These are phyloP conservation scores for Vararia minispora DNA, from an alignment of 768 basidiomycete species.

Conservation along the genomic window DNA sequence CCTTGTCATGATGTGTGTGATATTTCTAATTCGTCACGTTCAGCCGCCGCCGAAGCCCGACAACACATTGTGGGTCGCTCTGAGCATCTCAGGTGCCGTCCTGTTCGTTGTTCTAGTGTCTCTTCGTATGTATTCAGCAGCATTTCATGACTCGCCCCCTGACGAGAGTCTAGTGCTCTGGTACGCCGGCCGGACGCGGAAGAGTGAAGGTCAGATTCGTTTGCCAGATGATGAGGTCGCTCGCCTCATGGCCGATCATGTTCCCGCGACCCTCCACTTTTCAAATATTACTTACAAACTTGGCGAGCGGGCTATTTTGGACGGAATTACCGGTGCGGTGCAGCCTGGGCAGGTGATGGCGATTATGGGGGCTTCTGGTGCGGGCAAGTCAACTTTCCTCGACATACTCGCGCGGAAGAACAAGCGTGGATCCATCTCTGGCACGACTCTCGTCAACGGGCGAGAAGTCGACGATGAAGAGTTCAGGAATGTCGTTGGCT, in stretches of 20 bases:
- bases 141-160: not conserved
- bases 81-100: conserved; percentile 74
- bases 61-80: conserved; percentile 69
- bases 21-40: not conserved
- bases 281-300: conserved; percentile 73
- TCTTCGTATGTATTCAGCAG: conserved; percentile 30
- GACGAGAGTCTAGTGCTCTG: conserved; percentile 48
- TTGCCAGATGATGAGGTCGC: conserved; percentile 74
- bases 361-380: conserved; percentile 95
- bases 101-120: conserved; percentile 61
- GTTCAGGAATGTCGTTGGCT: conserved; percentile 84
- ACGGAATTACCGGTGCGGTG: conserved; percentile 70
- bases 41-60: conserved; percentile 76
- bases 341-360: conserved; percentile 88
- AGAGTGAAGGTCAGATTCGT: conserved; percentile 58
- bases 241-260: conserved; percentile 87
- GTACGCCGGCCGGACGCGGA: conserved; percentile 76
- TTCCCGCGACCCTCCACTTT: conserved; percentile 92
- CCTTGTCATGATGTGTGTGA: not conserved
- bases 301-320: conserved; percentile 56
- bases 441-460: conserved; percentile 79
- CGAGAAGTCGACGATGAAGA: conserved; percentile 58
- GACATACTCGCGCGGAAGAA: conserved; percentile 90
- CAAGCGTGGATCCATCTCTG: conserved; percentile 70
- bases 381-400: conserved; percentile 92